These are phyloP conservation scores for Starmera quercuum DNA, from an alignment of 805 yeast genomes.

Conservation along the genomic window DNA sequence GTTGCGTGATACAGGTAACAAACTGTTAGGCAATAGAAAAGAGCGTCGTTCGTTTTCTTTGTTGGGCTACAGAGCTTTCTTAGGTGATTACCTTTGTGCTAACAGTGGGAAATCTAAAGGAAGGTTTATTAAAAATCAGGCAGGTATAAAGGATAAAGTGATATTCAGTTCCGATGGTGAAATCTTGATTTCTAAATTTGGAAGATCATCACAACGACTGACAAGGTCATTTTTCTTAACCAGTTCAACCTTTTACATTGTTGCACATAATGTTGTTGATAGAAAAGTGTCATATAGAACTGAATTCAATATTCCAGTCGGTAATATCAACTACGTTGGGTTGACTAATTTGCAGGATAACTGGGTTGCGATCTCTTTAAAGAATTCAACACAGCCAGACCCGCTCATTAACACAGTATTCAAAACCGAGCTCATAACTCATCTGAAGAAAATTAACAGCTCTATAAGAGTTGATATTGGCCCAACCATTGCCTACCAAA, in stretches of 20 bases:
- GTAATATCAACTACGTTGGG: constrained; percentile 52
- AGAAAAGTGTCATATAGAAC: constrained; percentile 47
- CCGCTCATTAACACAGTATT: constrained; percentile 71
- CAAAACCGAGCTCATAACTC: constrained; percentile 84
- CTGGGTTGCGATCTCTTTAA: constrained; percentile 64
- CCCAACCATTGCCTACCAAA: constrained; percentile 70
- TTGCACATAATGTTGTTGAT: constrained; percentile 67
- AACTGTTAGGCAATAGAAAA: constrained; percentile 62
- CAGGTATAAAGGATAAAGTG: constrained; percentile 64
- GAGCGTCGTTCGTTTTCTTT: constrained; percentile 87
- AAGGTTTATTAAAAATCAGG: constrained; percentile 58
- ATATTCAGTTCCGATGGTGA: constrained; percentile 80
- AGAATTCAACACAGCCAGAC: constrained; percentile 51
- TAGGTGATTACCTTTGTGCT: constrained; percentile 92
- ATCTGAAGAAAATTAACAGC: constrained; percentile 54
- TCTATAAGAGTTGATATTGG: constrained; percentile 59
- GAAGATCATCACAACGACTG: constrained; percentile 78
- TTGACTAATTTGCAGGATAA: constrained; percentile 80
- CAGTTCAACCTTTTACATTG: constrained; percentile 48
- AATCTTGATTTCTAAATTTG: constrained; percentile 76
- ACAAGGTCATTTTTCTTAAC: constrained; percentile 72
- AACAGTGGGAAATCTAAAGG: constrained; percentile 75
- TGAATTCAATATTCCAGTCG: constrained; percentile 58
- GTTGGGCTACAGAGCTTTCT: constrained; percentile 77
- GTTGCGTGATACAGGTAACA: constrained; percentile 77